Percentiles rank a stretch among this genome's conserved stretches.
phyloP scores from a whole-genome alignment of 2,329 filamentous ascomycete genomes.

The Claviceps lovelessii region DNA sequence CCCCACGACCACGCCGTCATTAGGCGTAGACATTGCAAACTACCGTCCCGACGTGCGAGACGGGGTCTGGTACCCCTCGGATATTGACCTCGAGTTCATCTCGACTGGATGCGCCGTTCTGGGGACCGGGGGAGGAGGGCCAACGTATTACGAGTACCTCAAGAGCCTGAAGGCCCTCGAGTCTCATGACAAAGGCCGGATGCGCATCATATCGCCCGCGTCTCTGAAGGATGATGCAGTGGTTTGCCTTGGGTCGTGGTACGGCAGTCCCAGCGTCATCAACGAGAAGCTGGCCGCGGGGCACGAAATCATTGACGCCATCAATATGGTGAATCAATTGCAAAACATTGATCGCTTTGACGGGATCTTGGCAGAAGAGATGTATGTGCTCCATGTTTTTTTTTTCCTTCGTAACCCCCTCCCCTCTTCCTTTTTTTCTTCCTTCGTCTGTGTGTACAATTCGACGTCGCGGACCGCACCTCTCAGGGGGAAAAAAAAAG shows the following conservation, averaged over 20 bases:
- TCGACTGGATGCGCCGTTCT: slow-evolving; percentile 22
- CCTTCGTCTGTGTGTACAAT: no score
- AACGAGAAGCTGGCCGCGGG: slow-evolving; percentile 23
- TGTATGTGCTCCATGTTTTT: slow-evolving; percentile 14
- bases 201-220: slow-evolving; percentile 26
- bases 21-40: slow-evolving; percentile 14
- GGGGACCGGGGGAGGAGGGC: slow-evolving; percentile 23
- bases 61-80: slow-evolving; percentile 22
- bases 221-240: slow-evolving; percentile 23
- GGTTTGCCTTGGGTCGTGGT: slow-evolving; percentile 30
- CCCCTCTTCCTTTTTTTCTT: no score
- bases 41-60: slow-evolving; percentile 19
- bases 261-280: slow-evolving; percentile 28
- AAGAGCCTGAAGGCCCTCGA: slow-evolving; percentile 25
- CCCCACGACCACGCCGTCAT: slow-evolving; percentile 18
- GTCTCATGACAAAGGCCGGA: slow-evolving; percentile 18
- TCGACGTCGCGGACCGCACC: no score
- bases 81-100: slow-evolving; percentile 22
- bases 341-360: slow-evolving; percentile 18
- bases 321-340: slow-evolving; percentile 21
- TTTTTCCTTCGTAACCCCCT: no score
- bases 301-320: slow-evolving; percentile 22
- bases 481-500: not conserved
- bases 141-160: slow-evolving; percentile 29
- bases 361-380: slow-evolving; percentile 23